Base-by-base conservation (phyloP, 2,329 filamentous ascomycete genomes). In the Rachicladosporium sp. region DNA sequence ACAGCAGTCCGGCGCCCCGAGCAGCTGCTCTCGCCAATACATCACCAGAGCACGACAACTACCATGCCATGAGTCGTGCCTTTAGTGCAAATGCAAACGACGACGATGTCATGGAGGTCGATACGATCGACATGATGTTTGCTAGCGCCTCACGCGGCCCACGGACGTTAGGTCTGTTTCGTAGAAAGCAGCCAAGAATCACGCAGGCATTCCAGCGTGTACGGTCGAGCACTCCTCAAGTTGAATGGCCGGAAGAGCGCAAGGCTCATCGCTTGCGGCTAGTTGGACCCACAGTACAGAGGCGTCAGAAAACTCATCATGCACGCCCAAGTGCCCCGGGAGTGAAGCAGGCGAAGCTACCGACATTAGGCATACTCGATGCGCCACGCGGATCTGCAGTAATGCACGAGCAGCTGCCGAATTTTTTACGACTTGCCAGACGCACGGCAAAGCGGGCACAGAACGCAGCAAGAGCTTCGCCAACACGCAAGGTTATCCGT, bases 341-440 rank as follows among this genome's bases (percentile, higher is more conserved):
- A 13, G 10, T 15, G 33, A 47, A 23, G 15, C 11, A 37, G 15
- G 13, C 7, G 7, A 27, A 27, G 23, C 38, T 44, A 6, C 57
- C 60, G 43, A 41, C 49, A 43, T 50, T 70, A 50, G 69, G 73
- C 43, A 68, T 78, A 11, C 50, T 75, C 5, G 74, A 78, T 58
- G 60, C 46, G 8, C 41, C 47, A 9, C 37, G 10, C 19, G 15
- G 62, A n/a, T 50, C 61, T 46, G 50, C 59, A 53, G 47, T 64
- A 43, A 43, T 51, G 12, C 46, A 46, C 3, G 50, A 32, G 46
- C 46, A 27, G 41, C 48, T 41, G 47, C 63, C 75, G 6, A 65
- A 65, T 13, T 78, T 78, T 39, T 57, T 79, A 4, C 65, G 66
- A 38, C 52, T 80, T 42, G 75, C 75, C 29, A 64, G 65, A 21